These are phyloP conservation scores for Eucalyptus marginata DNA, from an alignment of 345 rosid species.

Conservation along the genomic window DNA sequence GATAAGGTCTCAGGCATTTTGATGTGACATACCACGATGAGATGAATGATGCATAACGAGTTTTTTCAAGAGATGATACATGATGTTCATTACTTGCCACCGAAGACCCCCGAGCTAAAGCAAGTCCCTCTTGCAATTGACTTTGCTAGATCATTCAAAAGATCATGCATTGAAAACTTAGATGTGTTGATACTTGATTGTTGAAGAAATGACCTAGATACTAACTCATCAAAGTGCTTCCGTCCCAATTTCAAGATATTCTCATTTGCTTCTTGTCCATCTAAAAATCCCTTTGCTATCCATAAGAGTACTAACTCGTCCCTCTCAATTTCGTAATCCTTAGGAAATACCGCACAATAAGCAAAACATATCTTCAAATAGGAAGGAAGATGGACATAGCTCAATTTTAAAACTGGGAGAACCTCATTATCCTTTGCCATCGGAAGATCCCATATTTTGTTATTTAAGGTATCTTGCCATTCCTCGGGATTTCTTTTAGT, in stretches of 20 bases:
- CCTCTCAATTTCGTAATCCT: not conserved
- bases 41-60: not conserved
- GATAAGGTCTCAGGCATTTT: not conserved
- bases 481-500: rapidly evolving
- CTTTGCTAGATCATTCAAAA: not conserved
- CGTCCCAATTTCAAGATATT: not conserved
- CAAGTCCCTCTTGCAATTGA: not conserved
- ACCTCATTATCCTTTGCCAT: not conserved
- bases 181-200: not conserved
- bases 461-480: not conserved
- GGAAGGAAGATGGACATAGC: not conserved
- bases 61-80: not conserved
- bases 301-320: not conserved
- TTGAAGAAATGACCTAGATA: not conserved
- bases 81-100: not conserved
- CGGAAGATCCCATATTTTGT: not conserved
- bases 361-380: not conserved
- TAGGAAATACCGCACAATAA: not conserved
- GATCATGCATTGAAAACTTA: not conserved
- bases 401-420: not conserved
- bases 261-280: not conserved
- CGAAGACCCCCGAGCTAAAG: not conserved
- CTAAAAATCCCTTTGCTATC: not conserved
- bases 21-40: not conserved
- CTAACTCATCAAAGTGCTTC: not conserved